Conservation (phyloP, 345 rosid genomes). For the Arabidopsis thaliana region TAIR10.1 NC_003075.7:15164501-15165000, state of each 20-base stretch:
- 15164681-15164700: constrained; percentile 2
- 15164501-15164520: constrained; percentile 78
- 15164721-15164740: constrained; percentile 1
- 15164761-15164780: constrained; percentile 23
- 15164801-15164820: constrained; percentile 3
- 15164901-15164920: constrained; percentile 29
- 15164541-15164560: constrained; percentile 54
- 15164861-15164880: constrained; percentile 8
- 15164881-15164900: constrained; percentile 6
- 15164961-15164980: constrained; percentile 32
- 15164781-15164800: background rate
- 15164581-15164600: background rate
- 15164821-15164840: constrained; percentile 6
- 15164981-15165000: background rate
- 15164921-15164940: constrained; percentile 7
- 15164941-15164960: background rate
- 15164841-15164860: background rate
- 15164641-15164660: background rate
- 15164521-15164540: constrained; percentile 78
- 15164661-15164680: constrained; percentile 4
- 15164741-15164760: constrained; percentile 13
- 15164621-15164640: constrained; percentile 10
- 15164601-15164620: constrained; percentile 33
- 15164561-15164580: constrained; percentile 48
- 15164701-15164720: constrained; percentile 4